phyloP scores from a whole-genome alignment of 2,329 filamentous ascomycete genomes.

The Arthroderma uncinatum region DNA sequence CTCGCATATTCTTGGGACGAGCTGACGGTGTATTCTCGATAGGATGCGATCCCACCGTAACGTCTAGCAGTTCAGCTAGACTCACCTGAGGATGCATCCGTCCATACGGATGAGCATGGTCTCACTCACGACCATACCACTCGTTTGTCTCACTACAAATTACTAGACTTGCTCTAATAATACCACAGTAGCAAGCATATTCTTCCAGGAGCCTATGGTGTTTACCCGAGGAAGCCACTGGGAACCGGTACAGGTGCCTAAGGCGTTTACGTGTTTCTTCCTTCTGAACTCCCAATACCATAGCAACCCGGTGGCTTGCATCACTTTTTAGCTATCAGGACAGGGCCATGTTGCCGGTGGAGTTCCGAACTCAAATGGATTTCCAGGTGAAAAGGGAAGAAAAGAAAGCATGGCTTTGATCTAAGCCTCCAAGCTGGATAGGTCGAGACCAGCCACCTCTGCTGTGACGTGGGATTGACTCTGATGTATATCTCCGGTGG shows the following conservation, averaged over 20 bases:
- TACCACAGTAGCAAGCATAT: background rate
- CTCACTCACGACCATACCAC: background rate
- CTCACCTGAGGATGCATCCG: background rate
- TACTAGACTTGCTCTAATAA: background rate
- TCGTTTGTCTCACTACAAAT: background rate
- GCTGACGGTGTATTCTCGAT: background rate
- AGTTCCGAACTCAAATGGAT: background rate
- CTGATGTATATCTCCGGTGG: background rate
- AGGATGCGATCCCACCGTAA: background rate
- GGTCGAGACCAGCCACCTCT: background rate
- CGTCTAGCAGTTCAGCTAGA: background rate
- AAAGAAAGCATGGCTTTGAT: background rate
- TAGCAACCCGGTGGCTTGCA: background rate
- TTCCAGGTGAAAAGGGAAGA: background rate
- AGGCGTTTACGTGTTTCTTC: background rate
- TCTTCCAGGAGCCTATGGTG: background rate
- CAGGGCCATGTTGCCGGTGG: background rate
- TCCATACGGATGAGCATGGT: background rate
- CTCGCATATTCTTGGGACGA: background rate
- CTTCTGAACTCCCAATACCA: background rate
- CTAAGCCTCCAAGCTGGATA: background rate
- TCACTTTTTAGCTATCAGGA: background rate
- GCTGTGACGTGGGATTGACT: background rate
- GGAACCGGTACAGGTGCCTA: background rate
- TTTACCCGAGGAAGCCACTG: background rate